Evolutionary conservation across 306 rosid genomes (phyloP), one percentile per base, ranked within the genome.

Genomic region (Vicia villosa): DNA sequence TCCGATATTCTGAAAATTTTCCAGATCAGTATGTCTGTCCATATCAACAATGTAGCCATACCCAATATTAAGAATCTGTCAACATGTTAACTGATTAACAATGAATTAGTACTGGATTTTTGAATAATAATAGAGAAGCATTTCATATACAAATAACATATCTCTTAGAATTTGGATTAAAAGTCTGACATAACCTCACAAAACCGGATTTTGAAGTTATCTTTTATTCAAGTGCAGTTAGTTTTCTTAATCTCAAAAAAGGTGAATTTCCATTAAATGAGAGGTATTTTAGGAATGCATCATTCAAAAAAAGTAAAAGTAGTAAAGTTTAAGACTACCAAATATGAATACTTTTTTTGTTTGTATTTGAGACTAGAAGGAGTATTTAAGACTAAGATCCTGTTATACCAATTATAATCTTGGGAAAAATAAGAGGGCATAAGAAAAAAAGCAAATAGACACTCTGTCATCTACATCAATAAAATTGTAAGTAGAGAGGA

Each of bases 361-460:
- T 34, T 34, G 8, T 34, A 34, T 34, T 34, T 34, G 38, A 34
- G 38, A 34, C 38, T 34, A 34, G 10, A 1, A 34, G 3, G 87
- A 86, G 90, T 90, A 88, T 75, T 76, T 87, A 88, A 85, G 88
- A 85, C 90, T 90, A 80, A 93, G 96, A 88, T 88, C 96, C 94
- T 88, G 96, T 82, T 85, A 86, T 83, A 77, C 67, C 90, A 92
- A 83, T 83, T 81, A 81, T 75, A 83, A 58, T 43, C 28, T 5
- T 13, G 47, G 38, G 8, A 34, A 34, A 34, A 5, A 32, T 32
- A 32, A 32, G 37, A 32, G 6, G 34, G 5, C 58, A 6, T 4
- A 5, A 21, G 42, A 64, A 4, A 36, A 20, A 62, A 45, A 45
- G 75, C 14, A 76, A 72, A 65, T 63, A 30, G 80, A 26, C 11